A percentile compares a stretch with the other conserved stretches of the same genome.
Evolutionary conservation across 495 filamentous ascomycete species (phyloP).

Genomic region (Xylaria telfairii): DNA sequence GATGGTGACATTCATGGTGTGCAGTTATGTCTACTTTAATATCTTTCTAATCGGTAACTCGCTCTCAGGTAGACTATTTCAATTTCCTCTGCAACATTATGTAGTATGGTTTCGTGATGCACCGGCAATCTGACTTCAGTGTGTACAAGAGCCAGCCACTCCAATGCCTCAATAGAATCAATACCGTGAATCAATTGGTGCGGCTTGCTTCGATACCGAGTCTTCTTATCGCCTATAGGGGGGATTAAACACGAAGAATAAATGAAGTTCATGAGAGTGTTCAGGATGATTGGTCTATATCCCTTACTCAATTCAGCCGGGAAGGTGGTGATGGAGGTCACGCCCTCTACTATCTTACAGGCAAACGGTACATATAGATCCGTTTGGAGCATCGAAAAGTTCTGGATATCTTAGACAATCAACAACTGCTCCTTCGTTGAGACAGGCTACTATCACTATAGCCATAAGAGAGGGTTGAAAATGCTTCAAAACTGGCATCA

Average conservation of each 20-base stretch:
- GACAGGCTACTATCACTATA: not conserved
- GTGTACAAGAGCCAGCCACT: not conserved
- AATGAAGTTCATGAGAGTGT: conserved; percentile 7
- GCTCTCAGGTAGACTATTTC: not conserved
- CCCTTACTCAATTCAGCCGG: conserved; percentile 12
- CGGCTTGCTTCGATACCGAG: not conserved
- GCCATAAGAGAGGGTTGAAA: not conserved
- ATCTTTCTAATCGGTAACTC: not conserved
- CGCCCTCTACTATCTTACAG: not conserved
- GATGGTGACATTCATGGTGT: not conserved
- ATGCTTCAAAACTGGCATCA: conserved; percentile 14
- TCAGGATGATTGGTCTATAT: not conserved
- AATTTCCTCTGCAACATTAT: not conserved
- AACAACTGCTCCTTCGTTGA: not conserved
- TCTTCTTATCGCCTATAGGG: not conserved
- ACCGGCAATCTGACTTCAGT: not conserved
- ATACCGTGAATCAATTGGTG: not conserved
- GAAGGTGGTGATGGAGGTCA: not conserved
- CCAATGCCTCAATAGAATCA: not conserved
- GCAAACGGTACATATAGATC: not conserved
- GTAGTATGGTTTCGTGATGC: not conserved
- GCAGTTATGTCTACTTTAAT: not conserved
- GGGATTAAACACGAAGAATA: not conserved
- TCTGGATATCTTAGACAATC: too few relatives aligned
- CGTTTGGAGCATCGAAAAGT: not conserved